A percentile compares a stretch with the other conserved stretches of the same genome.
phyloP scores from a whole-genome alignment of 352 stramenopile genomes.

The Globisporangium acanthophoron region DNA sequence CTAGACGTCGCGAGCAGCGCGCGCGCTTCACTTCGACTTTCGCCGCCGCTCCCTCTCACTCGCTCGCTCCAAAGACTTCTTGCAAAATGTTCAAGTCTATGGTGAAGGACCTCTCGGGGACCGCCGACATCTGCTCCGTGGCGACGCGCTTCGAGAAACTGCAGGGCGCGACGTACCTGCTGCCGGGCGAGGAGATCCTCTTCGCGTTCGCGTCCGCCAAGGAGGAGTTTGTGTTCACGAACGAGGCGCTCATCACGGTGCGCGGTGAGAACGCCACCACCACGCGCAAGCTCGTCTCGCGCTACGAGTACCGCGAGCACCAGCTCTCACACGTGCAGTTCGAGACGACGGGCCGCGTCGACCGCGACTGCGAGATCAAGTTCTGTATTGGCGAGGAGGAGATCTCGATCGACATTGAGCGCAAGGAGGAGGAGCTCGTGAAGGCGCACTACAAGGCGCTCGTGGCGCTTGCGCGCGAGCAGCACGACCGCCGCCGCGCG shows the following conservation, averaged over 20 bases:
- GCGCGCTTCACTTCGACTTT: slow-evolving; percentile 7
- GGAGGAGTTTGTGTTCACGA: slow-evolving; percentile 67
- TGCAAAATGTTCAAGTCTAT: slow-evolving; percentile 36
- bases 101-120: slow-evolving; percentile 40
- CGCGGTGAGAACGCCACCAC: slow-evolving; percentile 36
- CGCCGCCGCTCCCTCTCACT: neutral
- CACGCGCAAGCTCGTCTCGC: slow-evolving; percentile 41
- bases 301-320: slow-evolving; percentile 35
- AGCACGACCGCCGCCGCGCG: slow-evolving; percentile 23
- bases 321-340: slow-evolving; percentile 30
- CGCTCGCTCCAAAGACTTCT: no score
- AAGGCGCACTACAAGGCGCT: slow-evolving; percentile 51
- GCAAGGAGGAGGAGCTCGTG: slow-evolving; percentile 37
- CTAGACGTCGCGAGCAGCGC: no score
- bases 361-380: slow-evolving; percentile 66
- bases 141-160: slow-evolving; percentile 41
- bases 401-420: slow-evolving; percentile 47
- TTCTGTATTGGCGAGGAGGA: slow-evolving; percentile 34
- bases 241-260: slow-evolving; percentile 39
- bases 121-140: slow-evolving; percentile 45
- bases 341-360: slow-evolving; percentile 46
- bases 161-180: slow-evolving; percentile 32
- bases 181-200: slow-evolving; percentile 45
- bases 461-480: slow-evolving; percentile 32
- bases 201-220: slow-evolving; percentile 50